These are phyloP conservation scores for Pseudevernia furfuracea DNA, from an alignment of 495 filamentous ascomycete genomes.

Conservation along the genomic window DNA sequence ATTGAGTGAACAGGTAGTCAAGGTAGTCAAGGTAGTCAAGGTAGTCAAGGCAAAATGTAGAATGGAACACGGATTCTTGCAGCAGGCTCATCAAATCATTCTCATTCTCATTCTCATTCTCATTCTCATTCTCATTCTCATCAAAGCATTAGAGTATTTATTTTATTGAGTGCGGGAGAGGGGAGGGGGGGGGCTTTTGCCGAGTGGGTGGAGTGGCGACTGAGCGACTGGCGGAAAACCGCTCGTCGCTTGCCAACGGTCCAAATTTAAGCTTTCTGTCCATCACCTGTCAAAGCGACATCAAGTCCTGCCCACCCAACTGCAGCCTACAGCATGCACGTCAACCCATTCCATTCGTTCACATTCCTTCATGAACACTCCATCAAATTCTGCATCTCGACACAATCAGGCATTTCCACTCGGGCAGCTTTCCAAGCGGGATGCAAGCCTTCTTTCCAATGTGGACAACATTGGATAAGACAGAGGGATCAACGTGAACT, in stretches of 20 bases:
- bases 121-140: too few relatives aligned
- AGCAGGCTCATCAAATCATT: too few relatives aligned
- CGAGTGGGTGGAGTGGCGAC: too few relatives aligned
- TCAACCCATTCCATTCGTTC: not conserved
- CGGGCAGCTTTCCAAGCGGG: not conserved
- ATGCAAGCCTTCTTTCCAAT: not conserved
- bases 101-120: too few relatives aligned
- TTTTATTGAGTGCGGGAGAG: too few relatives aligned
- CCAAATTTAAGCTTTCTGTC: not conserved
- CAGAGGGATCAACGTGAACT: not conserved
- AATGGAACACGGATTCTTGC: too few relatives aligned
- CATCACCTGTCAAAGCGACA: not conserved
- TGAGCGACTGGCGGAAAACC: too few relatives aligned
- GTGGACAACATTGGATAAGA: not conserved
- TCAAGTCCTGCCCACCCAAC: not conserved
- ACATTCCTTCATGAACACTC: not conserved
- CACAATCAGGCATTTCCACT: not conserved
- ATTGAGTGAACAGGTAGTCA: too few relatives aligned
- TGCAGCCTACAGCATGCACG: not conserved
- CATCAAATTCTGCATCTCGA: not conserved
- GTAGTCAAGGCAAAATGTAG: too few relatives aligned
- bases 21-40: too few relatives aligned
- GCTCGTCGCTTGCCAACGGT: not conserved
- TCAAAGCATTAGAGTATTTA: too few relatives aligned
- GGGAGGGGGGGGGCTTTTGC: too few relatives aligned